Base-by-base conservation (phyloP, 1,284 basidiomycete species). In the Ustilago curta region DNA sequence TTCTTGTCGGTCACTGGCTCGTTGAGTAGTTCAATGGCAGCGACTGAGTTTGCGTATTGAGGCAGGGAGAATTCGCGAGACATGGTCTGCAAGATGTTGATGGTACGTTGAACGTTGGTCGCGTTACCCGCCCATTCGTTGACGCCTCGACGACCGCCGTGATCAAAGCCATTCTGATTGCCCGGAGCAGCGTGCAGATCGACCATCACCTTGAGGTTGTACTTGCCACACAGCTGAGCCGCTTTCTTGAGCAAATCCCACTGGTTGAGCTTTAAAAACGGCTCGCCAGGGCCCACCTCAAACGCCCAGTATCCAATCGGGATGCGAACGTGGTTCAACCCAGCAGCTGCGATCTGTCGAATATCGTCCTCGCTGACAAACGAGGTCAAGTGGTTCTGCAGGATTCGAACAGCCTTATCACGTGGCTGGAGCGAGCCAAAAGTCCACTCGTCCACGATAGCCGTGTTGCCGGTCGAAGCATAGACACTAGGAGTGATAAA, bases 241-340 rank as follows among this genome's bases (percentile, higher is more conserved):
- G 93, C 94, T 55, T 84, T 80, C 68, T 87, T 85, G 27, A 88
- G 86, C 81, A 88, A 87, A 37, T 79, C 78, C 61, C 70, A 76
- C 85, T 92, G 93, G 83, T 93, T 92, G 19, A 93, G 92, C 86
- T 91, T 90, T 71, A 94, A 89, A 86, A 90, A 97, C 0, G 93
- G 94, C 80, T 96, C 93, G 9, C 91, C 93, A 4, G 87, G 87
- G 18, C 89, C 88, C 23, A 92, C 90, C 57, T 95, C 92, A 76
- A 93, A 94, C 1, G 94, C 94, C 95, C 95, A 97, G 85, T 91
- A 94, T 23, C 93, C 93, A 70, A 97, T 92, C 3, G 94, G 94
- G 42, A 97, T 86, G 40, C 94, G 90, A 67, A 94, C 91, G 84
- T 93, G 92, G 83, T 93, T 81, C 39, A 81, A 43, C 18, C 76